Evolutionary conservation across 2,329 filamentous ascomycete genomes (phyloP), one percentile per base, ranked within the genome.

Genomic region (Fusarium scirpi): DNA sequence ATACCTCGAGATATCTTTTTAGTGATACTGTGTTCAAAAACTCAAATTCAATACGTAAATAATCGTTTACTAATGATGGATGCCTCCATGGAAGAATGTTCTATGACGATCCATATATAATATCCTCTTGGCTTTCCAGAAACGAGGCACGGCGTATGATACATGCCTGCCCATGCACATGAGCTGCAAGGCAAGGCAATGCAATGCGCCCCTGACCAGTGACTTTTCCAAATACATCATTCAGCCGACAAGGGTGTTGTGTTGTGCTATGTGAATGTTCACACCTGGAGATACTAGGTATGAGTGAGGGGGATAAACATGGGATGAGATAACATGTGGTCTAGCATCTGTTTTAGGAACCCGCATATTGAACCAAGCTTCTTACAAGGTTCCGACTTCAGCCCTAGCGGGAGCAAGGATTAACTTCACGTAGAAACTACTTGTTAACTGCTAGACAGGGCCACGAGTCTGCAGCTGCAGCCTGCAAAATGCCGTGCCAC

Each of bases 391-490:
- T 32, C 51, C 29, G 29, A 48, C 32, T 69, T 58, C 60, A 69
- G 68, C 68, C 60, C 60, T 71, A 71, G 67, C 47, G 24, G 53
- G 40, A 58, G 38, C 32, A 29, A 44, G 38, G 45, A 30, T 45
- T 53, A 18, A 18, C 8, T 44, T 30, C 49, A 62, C 47, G 58
- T 44, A 53, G 52, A 30, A 53, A 29, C 41, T 18, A 44, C 22
- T 16, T 45, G 41, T 45, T 25, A 16, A 27, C 18, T 25, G 25
- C 18, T 46, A n/a, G 12, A 20, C 45, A 47, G 45, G 25, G 18
- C 25, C 45, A 20, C 45, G 18, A 20, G n/a, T 18, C 49, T 53
- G 34, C 49, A 53, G 49, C 24, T 48, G 25, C 27, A 49, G 29
- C 13, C 11, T 52, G 45, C 25, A 47, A 29, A 18, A 20, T 47